These are phyloP conservation scores for Priceomyces haplophilus DNA, from an alignment of 805 yeast species.

Conservation along the genomic window DNA sequence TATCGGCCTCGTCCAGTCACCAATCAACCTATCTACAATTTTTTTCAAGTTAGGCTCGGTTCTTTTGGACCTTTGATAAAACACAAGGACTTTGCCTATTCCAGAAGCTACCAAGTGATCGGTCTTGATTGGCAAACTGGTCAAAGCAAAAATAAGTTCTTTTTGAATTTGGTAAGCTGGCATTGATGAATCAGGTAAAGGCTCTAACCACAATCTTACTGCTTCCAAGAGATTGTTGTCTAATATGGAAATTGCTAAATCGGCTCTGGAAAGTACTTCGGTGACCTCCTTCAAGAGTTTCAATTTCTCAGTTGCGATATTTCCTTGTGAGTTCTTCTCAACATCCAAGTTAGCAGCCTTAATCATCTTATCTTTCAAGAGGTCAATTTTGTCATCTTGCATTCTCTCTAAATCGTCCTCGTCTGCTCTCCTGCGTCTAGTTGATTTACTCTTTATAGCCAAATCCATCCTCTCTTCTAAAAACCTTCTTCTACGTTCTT, in stretches of 20 bases:
- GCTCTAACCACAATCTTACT: slow-evolving; percentile 95
- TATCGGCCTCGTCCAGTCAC: slow-evolving; percentile 98
- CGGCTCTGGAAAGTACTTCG: slow-evolving; percentile 72
- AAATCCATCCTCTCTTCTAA: slow-evolving; percentile 80
- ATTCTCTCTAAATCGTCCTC: slow-evolving; percentile 93
- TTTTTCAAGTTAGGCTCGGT: slow-evolving; percentile 86
- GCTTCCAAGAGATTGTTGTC: slow-evolving; percentile 93
- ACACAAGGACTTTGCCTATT: slow-evolving; percentile 87
- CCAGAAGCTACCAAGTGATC: slow-evolving; percentile 94
- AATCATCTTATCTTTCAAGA: slow-evolving; percentile 85
- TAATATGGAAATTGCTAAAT: slow-evolving; percentile 84
- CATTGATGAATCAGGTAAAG: slow-evolving; percentile 93
- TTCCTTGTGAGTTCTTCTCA: slow-evolving; percentile 55
- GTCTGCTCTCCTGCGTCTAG: slow-evolving; percentile 64
- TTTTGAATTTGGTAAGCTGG: slow-evolving; percentile 98
- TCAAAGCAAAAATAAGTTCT: slow-evolving; percentile 71
- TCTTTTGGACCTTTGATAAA: slow-evolving; percentile 84
- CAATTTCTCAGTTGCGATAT: slow-evolving; percentile 74
- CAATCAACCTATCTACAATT: slow-evolving; percentile 84
- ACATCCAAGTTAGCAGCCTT: slow-evolving; percentile 77
- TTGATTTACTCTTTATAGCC: slow-evolving; percentile 63
- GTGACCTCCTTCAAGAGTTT: slow-evolving; percentile 77
- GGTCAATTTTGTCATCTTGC: slow-evolving; percentile 87
- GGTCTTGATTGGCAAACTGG: slow-evolving; percentile 85
- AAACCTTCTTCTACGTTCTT: slow-evolving; percentile 57